phyloP scores from a whole-genome alignment of 2,329 filamentous ascomycete genomes.

The Leptodontidium sp. region DNA sequence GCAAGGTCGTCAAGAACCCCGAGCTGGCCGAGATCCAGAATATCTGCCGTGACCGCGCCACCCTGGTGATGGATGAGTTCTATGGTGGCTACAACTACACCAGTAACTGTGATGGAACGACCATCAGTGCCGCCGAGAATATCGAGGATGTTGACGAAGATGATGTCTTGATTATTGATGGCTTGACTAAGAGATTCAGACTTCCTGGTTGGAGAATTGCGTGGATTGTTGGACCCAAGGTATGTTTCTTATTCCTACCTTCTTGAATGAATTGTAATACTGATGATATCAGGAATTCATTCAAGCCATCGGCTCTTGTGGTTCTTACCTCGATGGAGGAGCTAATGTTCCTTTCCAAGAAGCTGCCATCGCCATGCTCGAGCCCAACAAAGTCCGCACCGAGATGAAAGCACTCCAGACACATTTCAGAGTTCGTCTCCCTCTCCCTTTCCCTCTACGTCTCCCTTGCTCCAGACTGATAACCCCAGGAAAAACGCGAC shows the following conservation, averaged over 20 bases:
- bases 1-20: slow-evolving; percentile 83
- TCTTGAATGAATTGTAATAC: not conserved
- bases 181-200: slow-evolving; percentile 95
- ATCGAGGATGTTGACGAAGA: slow-evolving; percentile 89
- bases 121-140: slow-evolving; percentile 89
- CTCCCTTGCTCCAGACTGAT: not conserved
- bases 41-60: slow-evolving; percentile 88
- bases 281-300: slow-evolving; percentile 74
- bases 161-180: slow-evolving; percentile 93
- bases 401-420: slow-evolving; percentile 91
- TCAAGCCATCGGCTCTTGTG: slow-evolving; percentile 89
- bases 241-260: slow-evolving; percentile 18
- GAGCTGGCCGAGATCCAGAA: slow-evolving; percentile 92
- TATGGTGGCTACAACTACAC: slow-evolving; percentile 98
- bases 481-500: slow-evolving; percentile 79
- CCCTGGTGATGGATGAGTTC: slow-evolving; percentile 95
- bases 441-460: not conserved
- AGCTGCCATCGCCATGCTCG: slow-evolving; percentile 91
- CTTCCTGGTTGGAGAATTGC: slow-evolving; percentile 96
- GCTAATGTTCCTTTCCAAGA: slow-evolving; percentile 97
- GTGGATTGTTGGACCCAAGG: slow-evolving; percentile 92
- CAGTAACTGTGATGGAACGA: slow-evolving; percentile 86
- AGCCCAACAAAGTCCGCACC: slow-evolving; percentile 77
- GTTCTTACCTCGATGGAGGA: slow-evolving; percentile 92
- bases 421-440: slow-evolving; percentile 73